These are phyloP conservation scores for Mrakia frigida DNA, from an alignment of 768 basidiomycete species.

Conservation along the genomic window DNA sequence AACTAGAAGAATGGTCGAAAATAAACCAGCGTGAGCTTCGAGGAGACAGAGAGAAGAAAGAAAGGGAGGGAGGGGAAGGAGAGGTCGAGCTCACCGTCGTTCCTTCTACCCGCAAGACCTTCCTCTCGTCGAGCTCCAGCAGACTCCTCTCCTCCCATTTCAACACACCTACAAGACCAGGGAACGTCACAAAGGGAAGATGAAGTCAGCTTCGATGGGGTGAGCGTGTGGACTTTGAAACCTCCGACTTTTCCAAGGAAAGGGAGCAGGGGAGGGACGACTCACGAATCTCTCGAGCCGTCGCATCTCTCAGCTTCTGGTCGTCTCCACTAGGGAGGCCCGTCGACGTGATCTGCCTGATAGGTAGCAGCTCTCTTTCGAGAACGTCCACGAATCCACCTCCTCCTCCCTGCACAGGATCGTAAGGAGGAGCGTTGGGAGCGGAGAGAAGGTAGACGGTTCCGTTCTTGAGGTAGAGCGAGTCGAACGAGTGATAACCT, in stretches of 20 bases:
- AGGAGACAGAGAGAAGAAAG: neutral
- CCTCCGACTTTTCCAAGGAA: neutral
- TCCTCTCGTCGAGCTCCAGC: neutral
- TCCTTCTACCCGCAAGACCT: neutral
- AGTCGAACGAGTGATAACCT: neutral
- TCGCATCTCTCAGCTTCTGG: neutral
- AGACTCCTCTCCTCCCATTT: neutral
- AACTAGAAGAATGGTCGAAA: neutral
- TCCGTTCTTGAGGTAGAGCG: neutral
- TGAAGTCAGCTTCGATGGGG: too few relatives aligned
- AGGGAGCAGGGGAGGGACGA: neutral
- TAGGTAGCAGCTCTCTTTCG: neutral
- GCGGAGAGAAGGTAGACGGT: constrained; percentile 4
- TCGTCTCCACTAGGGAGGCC: neutral
- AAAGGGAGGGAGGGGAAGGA: neutral
- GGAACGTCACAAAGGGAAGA: neutral
- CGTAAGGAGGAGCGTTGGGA: neutral
- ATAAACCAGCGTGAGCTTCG: neutral
- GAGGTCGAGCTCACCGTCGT: neutral
- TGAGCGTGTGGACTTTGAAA: too few relatives aligned
- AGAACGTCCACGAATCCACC: neutral
- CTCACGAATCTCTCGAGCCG: neutral
- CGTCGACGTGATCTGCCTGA: neutral
- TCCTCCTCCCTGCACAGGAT: neutral
- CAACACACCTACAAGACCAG: neutral